These are phyloP conservation scores for Rutstroemia sydowiana DNA, from an alignment of 2,329 filamentous ascomycete species.

Conservation along the genomic window DNA sequence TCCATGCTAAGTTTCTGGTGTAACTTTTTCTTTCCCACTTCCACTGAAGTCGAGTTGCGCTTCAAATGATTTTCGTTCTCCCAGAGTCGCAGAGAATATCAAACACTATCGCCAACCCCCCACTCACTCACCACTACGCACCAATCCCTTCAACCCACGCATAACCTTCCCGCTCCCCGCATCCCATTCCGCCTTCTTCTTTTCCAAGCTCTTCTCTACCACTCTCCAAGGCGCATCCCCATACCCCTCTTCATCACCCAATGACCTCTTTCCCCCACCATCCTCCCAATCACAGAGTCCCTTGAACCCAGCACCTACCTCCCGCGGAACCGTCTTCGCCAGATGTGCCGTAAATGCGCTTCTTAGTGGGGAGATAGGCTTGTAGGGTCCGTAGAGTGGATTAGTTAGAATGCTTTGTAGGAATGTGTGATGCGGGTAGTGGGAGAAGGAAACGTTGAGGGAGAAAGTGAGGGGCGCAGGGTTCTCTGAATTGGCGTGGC, in stretches of 20 bases:
- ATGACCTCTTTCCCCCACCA: background rate
- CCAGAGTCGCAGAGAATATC: too few species aligned
- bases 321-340: conserved; percentile 8
- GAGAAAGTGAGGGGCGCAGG: conserved; percentile 12
- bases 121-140: background rate
- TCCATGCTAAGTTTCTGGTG: too few species aligned
- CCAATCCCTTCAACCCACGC: background rate
- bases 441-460: conserved; percentile 9
- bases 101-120: too few species aligned
- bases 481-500: background rate
- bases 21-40: too few species aligned
- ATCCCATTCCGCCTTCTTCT: background rate
- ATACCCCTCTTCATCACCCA: background rate
- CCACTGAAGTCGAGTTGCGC: too few species aligned
- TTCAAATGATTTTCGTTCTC: too few species aligned
- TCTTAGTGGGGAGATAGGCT: conserved; percentile 12
- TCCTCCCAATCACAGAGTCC: conserved; percentile 30
- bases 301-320: conserved; percentile 13
- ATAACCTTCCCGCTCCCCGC: conserved; percentile 1
- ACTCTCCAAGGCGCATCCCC: conserved; percentile 12
- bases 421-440: conserved; percentile 17
- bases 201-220: conserved; percentile 2
- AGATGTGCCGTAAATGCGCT: conserved; percentile 22
- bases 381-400: conserved; percentile 25
- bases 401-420: conserved; percentile 15